Evolutionary conservation across 2,329 filamentous ascomycete species (phyloP).

Genomic region (Hymenoscyphus fructigenus): DNA sequence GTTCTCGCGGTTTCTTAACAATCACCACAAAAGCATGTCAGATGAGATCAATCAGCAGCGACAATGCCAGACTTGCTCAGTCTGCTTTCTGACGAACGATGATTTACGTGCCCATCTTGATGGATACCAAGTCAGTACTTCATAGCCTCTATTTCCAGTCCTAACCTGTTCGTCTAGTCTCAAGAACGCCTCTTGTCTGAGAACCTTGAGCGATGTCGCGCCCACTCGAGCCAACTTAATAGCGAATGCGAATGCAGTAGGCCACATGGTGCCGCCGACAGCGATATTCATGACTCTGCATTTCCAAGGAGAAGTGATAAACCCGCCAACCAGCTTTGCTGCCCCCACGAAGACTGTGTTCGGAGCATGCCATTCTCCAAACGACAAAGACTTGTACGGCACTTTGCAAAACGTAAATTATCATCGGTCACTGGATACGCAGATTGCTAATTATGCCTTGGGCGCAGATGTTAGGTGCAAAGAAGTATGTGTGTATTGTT

Average conservation of each 20-base stretch:
- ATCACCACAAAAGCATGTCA: background rate
- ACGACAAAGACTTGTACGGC: background rate
- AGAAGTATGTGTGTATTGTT: background rate
- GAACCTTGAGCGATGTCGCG: background rate
- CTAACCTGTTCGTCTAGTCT: background rate
- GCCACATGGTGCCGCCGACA: background rate
- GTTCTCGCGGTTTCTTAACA: too few species aligned
- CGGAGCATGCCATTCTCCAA: background rate
- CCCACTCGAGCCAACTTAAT: background rate
- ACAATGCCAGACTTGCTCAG: slow-evolving; percentile 2
- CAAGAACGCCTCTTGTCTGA: background rate
- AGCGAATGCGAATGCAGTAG: background rate
- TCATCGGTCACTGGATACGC: background rate
- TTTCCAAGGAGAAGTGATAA: background rate
- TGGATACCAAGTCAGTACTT: background rate
- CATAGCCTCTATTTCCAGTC: background rate
- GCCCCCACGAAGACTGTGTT: background rate
- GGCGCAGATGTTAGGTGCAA: background rate
- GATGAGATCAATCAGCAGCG: background rate
- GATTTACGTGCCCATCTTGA: background rate
- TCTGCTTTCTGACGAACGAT: background rate
- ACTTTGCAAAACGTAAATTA: slow-evolving; percentile 2
- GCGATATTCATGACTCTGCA: background rate
- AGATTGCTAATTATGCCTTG: background rate
- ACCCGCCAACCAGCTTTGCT: background rate